Conservation (phyloP, 768 basidiomycete genomes). For the Serpula lacrymans region DNA sequence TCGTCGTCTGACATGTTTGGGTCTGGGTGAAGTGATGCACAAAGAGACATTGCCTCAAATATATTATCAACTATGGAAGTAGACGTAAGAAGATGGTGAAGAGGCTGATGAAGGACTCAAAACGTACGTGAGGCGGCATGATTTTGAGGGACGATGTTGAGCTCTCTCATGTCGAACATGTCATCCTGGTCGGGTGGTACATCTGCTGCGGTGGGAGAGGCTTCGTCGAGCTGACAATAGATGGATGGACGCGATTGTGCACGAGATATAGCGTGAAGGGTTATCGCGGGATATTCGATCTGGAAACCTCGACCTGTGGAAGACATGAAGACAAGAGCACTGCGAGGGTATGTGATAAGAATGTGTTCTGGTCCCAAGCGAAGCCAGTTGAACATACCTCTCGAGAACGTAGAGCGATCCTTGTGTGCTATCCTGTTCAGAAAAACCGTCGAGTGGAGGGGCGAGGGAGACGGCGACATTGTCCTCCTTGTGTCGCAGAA, state of each 20-base stretch:
- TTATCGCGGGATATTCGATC: conserved; percentile 85
- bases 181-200: conserved; percentile 34
- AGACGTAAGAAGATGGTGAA: conserved; percentile 4
- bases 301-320: conserved; percentile 70
- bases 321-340: conserved; percentile 77
- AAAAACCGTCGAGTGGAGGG: conserved; percentile 63
- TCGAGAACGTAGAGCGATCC: conserved; percentile 86
- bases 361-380: not conserved
- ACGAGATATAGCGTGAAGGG: conserved; percentile 89
- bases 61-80: conserved; percentile 66
- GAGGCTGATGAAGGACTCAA: not conserved
- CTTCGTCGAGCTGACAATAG: conserved; percentile 93
- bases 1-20: conserved; percentile 37
- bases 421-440: conserved; percentile 42
- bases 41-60: conserved; percentile 81
- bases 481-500: conserved; percentile 72
- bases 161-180: conserved; percentile 67
- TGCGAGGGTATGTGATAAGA: conserved; percentile 24
- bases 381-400: conserved; percentile 60
- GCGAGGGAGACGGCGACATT: conserved; percentile 68
- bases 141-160: conserved; percentile 68
- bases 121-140: conserved; percentile 56
- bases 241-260: conserved; percentile 63
- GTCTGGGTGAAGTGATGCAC: conserved; percentile 85
- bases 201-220: conserved; percentile 29